A percentile compares a stretch with the other conserved stretches of the same genome.
phyloP scores from a whole-genome alignment of 768 basidiomycete genomes.

The Tricholoma hemisulphureum region DNA sequence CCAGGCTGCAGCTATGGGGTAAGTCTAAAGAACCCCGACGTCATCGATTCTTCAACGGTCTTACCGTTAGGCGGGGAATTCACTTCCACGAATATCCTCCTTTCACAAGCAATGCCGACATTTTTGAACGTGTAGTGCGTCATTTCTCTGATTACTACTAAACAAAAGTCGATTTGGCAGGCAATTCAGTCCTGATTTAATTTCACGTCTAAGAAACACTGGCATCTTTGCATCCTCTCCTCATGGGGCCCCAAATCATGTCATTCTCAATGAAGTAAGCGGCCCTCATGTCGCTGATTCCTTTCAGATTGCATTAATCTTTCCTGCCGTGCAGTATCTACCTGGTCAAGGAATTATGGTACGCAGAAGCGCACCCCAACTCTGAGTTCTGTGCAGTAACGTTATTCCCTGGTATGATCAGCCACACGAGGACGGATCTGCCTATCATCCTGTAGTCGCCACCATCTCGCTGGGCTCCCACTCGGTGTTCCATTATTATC shows the following conservation, averaged over 20 bases:
- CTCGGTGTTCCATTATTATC: constrained; percentile 79
- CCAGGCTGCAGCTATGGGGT: constrained; percentile 77
- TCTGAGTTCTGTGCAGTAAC: neutral
- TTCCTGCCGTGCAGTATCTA: constrained; percentile 53
- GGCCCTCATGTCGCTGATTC: neutral
- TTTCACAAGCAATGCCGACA: constrained; percentile 66
- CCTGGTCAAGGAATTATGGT: constrained; percentile 95
- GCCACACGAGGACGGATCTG: constrained; percentile 93
- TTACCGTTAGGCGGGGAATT: constrained; percentile 64
- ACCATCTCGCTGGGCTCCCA: constrained; percentile 90
- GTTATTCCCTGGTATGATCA: constrained; percentile 29
- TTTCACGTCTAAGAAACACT: constrained; percentile 63
- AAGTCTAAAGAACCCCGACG: constrained; percentile 15
- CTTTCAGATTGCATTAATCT: neutral
- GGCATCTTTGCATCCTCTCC: constrained; percentile 63
- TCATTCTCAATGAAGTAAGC: constrained; percentile 82
- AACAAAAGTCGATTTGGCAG: neutral
- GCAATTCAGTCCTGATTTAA: constrained; percentile 68
- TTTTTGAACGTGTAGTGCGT: constrained; percentile 70
- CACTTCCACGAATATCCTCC: constrained; percentile 61
- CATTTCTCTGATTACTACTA: neutral
- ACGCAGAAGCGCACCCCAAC: neutral
- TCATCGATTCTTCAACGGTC: constrained; percentile 1
- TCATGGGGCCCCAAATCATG: constrained; percentile 77
- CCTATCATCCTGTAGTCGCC: constrained; percentile 83